Base-by-base conservation (phyloP, 2,329 filamentous ascomycete genomes). In the Colletotrichum euphorbiae region DNA sequence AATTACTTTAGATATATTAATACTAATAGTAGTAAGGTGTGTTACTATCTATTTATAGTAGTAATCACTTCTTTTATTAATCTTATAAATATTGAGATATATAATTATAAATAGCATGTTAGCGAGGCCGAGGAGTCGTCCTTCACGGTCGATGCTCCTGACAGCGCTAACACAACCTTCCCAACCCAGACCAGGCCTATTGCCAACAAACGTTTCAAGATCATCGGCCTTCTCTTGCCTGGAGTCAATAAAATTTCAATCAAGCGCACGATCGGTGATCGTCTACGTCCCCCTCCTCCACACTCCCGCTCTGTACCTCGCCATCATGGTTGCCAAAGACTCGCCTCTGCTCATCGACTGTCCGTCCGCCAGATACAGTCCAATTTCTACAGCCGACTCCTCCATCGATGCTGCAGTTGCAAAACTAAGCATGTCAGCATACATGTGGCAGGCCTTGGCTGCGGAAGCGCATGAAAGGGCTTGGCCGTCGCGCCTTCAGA, bases 371-470 rank as follows among this genome's bases (percentile, higher is more conserved):
- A 89, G 91, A 72, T 83, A 86, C 62, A 82, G 84, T 66, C 82
- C 85, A 70, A 83, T 86, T 57, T 90, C 90, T 77, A 75, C 73
- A 38, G 74, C 78, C 0, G 79, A 80, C 63, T 75, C 77, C 4
- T 88, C 82, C 11, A 75, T 93, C 17, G 85, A 90, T 31, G 86
- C 87, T 17, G 90, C 91, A 1, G 84, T 91, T 57, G 84, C 86
- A 72, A 93, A 93, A 75, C 90, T 91, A 72, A 85, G 90, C 61
- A 91, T 91, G 85, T 86, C 90, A 19, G 91, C 90, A 24, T 92
- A 93, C 76, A 84, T 93, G 63, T 93, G 91, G 90, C 91, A 93
- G 75, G 90, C 91, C 21, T 90, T 92, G 65, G 92, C 90, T 1
- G 90, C 90, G 21, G 91, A 93, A 74, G 90, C 89, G 89, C 70